Base-by-base conservation (phyloP, 306 rosid species). In the Vigna angularis region DNA sequence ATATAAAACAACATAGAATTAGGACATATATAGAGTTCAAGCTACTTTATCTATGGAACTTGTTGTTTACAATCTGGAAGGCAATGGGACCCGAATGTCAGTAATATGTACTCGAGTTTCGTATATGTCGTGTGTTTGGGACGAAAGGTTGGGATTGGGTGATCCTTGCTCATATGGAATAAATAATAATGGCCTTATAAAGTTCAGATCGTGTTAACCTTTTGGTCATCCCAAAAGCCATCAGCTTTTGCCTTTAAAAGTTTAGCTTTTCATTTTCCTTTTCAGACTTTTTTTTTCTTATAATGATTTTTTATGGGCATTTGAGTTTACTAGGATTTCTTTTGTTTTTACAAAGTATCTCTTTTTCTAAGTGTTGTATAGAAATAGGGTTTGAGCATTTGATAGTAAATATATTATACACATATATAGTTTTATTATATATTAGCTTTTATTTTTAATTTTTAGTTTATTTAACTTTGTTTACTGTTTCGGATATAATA, bases 151-250 rank as follows among this genome's bases (percentile, higher is more conserved):
- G 68, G 28, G 44, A 56, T 49, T 48, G 38, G 49, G 61, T 17
- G 9, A 59, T 28, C 70, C 28, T 34, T 64, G 28, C 4, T 7
- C 26, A 17, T 4, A 9, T 36, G 3, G 28, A 26, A 26, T 28
- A 30, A 38, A 64, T 17, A 64, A 40, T 40, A 10, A 40, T 36
- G 28, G 4, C 20, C 63, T 32, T 17, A 30, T 71, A 34, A 71
- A 52, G 53, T 5, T 44, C 20, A 44, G 10, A 44, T 66, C 18
- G 6, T 70, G 16, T 16, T 49, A 18, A 36, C 42, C n/a, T 72
- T 57, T 40, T 16, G 28, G n/a, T 42, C 67, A 20, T 24, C 10
- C 66, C 51, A 40, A 73, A 56, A 38, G 67, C 55, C 67, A 56
- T 48, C 9, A 18, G 17, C 26, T 26, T 58, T 42, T 9, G 47